Percentiles rank a stretch among this genome's conserved stretches.
These are phyloP conservation scores for Phytophthora pseudosyringae DNA, from an alignment of 352 stramenopile species.

Conservation along the genomic window DNA sequence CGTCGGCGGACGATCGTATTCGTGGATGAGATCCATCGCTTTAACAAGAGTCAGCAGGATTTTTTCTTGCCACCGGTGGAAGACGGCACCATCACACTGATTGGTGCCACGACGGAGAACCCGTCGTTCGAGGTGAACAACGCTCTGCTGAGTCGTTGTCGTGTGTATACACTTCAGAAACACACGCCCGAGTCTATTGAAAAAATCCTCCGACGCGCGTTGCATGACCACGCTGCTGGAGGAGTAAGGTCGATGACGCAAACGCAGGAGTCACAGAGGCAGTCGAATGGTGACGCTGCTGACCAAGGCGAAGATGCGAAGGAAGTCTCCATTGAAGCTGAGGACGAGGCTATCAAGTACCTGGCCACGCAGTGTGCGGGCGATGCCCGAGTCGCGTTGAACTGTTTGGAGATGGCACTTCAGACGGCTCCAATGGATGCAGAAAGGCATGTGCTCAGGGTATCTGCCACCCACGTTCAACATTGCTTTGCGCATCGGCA, in stretches of 20 bases:
- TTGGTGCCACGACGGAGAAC: slow-evolving; percentile 91
- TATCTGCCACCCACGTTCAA: slow-evolving; percentile 72
- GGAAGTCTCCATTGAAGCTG: slow-evolving; percentile 43
- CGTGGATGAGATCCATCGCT: slow-evolving; percentile 90
- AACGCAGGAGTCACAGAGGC: slow-evolving; percentile 9
- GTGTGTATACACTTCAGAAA: slow-evolving; percentile 81
- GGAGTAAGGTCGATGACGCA: slow-evolving; percentile 39
- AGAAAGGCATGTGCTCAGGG: slow-evolving; percentile 33
- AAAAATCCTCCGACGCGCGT: slow-evolving; percentile 67
- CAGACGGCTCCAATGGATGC: slow-evolving; percentile 49
- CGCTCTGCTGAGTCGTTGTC: slow-evolving; percentile 78
- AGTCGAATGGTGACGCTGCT: slow-evolving; percentile 6
- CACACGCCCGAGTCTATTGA: slow-evolving; percentile 69
- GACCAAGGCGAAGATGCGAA: slow-evolving; percentile 6
- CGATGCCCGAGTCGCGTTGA: slow-evolving; percentile 82
- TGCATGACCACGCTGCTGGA: slow-evolving; percentile 41
- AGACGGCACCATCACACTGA: slow-evolving; percentile 85
- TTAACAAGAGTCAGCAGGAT: slow-evolving; percentile 91
- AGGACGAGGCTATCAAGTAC: slow-evolving; percentile 67
- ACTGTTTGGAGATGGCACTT: slow-evolving; percentile 82
- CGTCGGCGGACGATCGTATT: slow-evolving; percentile 83
- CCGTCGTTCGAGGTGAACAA: slow-evolving; percentile 91
- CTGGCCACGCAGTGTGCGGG: slow-evolving; percentile 78
- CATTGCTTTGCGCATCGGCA: slow-evolving; percentile 76
- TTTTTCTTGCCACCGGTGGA: slow-evolving; percentile 87